Conservation (phyloP, 306 rosid genomes). For the Malus domestica region ASM211411v1 NC_041802.1:10430001-10430500, state of each 20-base stretch:
- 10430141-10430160: neutral
- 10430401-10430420: neutral
- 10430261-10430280: neutral
- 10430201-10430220: neutral
- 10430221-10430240: no score
- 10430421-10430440: neutral
- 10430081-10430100: constrained; percentile 94
- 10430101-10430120: constrained; percentile 39
- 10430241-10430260: neutral
- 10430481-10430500: neutral
- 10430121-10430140: constrained; percentile 18
- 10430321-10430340: neutral
- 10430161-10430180: neutral
- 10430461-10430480: neutral
- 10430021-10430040: constrained; percentile 95
- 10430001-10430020: constrained; percentile 24
- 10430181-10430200: neutral
- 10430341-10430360: neutral
- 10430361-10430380: neutral
- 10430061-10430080: constrained; percentile 98
- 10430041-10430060: constrained; percentile 89
- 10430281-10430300: neutral
- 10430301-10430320: neutral
- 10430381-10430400: neutral
- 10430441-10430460: neutral